Conservation (phyloP, 169 alveolate genomes). For the Plasmodium yoelii region DNA sequence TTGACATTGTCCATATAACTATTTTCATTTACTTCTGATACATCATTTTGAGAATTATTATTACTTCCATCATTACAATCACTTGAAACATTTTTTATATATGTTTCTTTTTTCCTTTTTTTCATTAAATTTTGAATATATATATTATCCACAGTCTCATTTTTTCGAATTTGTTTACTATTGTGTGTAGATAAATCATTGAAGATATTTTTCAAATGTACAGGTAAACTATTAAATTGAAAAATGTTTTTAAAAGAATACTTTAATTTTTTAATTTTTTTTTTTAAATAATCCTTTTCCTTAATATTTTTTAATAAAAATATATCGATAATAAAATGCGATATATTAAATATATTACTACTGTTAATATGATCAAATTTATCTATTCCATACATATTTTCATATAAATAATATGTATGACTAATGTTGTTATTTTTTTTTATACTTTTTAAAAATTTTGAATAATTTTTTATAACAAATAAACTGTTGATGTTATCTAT, state of each 20-base stretch:
- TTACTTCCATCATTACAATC: no score
- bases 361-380: conserved; percentile 63
- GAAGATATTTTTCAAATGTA: conserved; percentile 26
- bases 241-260: conserved; percentile 24
- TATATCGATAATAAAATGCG: conserved; percentile 65
- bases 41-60: neutral
- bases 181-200: no score
- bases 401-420: conserved; percentile 68
- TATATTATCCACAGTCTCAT: no score
- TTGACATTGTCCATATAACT: no score
- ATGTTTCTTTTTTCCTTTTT: no score
- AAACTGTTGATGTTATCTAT: conserved; percentile 40
- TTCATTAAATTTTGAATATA: no score
- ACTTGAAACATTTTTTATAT: no score
- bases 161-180: no score
- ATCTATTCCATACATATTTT: conserved; percentile 72
- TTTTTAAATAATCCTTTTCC: conserved; percentile 63
- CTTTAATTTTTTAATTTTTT: conserved; percentile 53
- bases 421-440: conserved; percentile 26
- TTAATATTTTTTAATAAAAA: conserved; percentile 32
- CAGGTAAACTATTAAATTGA: neutral
- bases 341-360: conserved; percentile 60
- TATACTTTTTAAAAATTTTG: conserved; percentile 21
- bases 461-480: conserved; percentile 51
- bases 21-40: no score